Evolutionary conservation across 805 yeast genomes (phyloP).

Genomic region (Lipomyces orientalis): DNA sequence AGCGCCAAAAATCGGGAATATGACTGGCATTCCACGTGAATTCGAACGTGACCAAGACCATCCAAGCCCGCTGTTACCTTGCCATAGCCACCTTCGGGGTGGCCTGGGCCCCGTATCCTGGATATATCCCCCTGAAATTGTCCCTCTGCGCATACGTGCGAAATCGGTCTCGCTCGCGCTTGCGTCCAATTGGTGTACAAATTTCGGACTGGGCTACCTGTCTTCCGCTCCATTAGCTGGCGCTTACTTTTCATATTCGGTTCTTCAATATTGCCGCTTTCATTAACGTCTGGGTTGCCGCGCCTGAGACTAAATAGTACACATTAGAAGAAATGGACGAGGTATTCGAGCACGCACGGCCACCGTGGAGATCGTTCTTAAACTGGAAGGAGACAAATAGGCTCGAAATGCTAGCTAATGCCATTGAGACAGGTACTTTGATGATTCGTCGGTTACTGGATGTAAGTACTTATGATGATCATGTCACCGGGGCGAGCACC

Average conservation of each 20-base stretch:
- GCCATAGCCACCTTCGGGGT: slow-evolving; percentile 34
- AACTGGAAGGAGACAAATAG: no score
- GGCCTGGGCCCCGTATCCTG: slow-evolving; percentile 46
- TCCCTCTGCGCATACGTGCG: slow-evolving; percentile 69
- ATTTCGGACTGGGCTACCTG: slow-evolving; percentile 51
- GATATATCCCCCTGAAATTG: slow-evolving; percentile 70
- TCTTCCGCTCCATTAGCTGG: slow-evolving; percentile 50
- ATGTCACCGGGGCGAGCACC: no score
- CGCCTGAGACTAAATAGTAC: slow-evolving; percentile 31
- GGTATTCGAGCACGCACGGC: slow-evolving; percentile 11
- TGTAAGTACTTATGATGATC: no score
- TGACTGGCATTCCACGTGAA: no score
- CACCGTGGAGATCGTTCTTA: no score
- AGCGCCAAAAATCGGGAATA: no score
- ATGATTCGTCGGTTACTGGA: no score
- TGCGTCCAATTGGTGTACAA: slow-evolving; percentile 68
- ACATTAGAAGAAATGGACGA: slow-evolving; percentile 35
- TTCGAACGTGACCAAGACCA: no score
- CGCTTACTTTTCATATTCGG: slow-evolving; percentile 44
- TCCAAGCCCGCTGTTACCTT: slow-evolving; percentile 28
- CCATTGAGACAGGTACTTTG: no score
- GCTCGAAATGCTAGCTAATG: no score
- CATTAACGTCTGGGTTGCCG: slow-evolving; percentile 25
- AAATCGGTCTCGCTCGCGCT: slow-evolving; percentile 66
- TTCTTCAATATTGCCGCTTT: slow-evolving; percentile 38